These are phyloP conservation scores for Fraxinus ornus DNA, from an alignment of 305 asterid genomes.

Conservation along the genomic window DNA sequence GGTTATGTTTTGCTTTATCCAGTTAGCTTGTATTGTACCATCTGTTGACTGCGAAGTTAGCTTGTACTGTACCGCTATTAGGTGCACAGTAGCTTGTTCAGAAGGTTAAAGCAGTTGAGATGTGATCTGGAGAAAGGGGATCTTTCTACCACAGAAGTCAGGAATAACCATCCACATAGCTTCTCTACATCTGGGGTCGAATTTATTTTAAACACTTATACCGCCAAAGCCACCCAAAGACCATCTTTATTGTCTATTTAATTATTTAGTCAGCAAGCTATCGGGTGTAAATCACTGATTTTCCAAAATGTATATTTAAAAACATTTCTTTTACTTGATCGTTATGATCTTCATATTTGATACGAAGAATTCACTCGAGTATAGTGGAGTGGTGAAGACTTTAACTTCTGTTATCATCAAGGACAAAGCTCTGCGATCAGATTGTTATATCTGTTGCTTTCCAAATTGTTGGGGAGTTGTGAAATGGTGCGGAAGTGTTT, in stretches of 20 bases:
- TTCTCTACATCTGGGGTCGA: background rate
- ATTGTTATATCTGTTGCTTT: background rate
- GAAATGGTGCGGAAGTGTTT: too few relatives aligned
- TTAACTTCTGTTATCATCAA: background rate
- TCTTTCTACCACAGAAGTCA: background rate
- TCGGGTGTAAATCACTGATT: background rate
- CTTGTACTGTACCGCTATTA: background rate
- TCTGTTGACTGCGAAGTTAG: background rate
- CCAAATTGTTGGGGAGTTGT: background rate
- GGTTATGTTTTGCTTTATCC: background rate
- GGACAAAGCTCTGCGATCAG: background rate
- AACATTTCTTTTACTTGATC: background rate
- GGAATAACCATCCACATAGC: background rate
- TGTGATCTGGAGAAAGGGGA: background rate
- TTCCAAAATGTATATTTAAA: background rate
- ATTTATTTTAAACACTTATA: background rate
- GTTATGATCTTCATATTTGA: background rate
- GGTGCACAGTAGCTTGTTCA: background rate
- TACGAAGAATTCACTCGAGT: background rate
- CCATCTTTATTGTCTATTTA: background rate
- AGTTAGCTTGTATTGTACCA: background rate
- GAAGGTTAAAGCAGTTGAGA: background rate
- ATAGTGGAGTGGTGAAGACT: background rate
- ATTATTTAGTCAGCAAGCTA: background rate
- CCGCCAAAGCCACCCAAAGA: background rate